Conservation (phyloP, 176 grass and related monocot genomes). For the Chrysopogon serrulatus region DNA sequence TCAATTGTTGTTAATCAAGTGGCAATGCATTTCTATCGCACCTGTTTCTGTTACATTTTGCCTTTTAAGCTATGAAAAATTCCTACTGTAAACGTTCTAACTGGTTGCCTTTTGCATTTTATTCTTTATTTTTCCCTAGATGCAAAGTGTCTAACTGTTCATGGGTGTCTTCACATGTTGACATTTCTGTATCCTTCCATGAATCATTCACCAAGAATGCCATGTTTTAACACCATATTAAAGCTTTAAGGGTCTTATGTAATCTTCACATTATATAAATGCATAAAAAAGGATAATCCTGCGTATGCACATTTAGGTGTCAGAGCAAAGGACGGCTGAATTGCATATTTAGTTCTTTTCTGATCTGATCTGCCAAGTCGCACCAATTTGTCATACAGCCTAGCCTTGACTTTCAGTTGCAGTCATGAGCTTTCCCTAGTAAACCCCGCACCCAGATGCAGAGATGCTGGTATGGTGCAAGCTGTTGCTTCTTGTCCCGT, state of each 20-base stretch:
- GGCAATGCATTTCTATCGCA: background rate
- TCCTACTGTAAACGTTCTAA: background rate
- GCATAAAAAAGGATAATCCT: constrained; percentile 4
- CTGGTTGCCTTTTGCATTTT: background rate
- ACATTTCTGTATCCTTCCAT: background rate
- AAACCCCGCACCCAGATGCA: constrained; percentile 8
- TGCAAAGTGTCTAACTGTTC: constrained; percentile 1
- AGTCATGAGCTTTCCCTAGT: constrained; percentile 15
- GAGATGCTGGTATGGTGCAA: constrained; percentile 19
- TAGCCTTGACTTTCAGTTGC: constrained; percentile 20
- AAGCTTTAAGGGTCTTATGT: background rate
- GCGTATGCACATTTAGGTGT: background rate
- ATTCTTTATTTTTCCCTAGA: background rate
- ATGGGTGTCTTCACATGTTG: constrained; percentile 11
- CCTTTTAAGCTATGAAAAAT: background rate
- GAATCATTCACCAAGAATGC: background rate
- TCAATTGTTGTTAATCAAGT: background rate
- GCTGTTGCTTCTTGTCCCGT: background rate
- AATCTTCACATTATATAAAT: background rate
- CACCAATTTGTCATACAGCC: constrained; percentile 6
- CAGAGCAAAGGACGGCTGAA: constrained; percentile 2
- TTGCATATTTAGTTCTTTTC: constrained; percentile 14
- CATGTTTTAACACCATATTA: background rate
- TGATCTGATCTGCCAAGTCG: constrained; percentile 15
- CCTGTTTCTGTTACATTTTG: background rate